phyloP scores from a whole-genome alignment of 352 stramenopile species.

The Phytophthora megakarya region DNA sequence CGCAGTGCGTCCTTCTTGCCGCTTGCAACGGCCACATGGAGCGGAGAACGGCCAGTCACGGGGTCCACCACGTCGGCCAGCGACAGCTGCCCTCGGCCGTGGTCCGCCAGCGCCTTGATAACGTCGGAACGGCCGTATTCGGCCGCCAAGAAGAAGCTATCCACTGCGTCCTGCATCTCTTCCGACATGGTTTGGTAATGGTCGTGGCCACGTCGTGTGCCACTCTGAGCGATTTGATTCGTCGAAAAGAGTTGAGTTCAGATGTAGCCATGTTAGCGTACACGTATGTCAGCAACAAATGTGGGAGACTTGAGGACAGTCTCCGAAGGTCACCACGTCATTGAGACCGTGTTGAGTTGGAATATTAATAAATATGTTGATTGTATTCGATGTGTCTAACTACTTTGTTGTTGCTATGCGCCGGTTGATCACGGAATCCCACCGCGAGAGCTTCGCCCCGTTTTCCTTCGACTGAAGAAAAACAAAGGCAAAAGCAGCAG shows the following conservation, averaged over 20 bases:
- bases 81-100: slow-evolving; percentile 56
- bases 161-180: slow-evolving; percentile 68
- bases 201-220: slow-evolving; percentile 23
- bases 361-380: slow-evolving; percentile 38
- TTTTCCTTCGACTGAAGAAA: slow-evolving; percentile 48
- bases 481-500: slow-evolving; percentile 33
- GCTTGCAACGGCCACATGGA: slow-evolving; percentile 76
- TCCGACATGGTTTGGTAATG: slow-evolving; percentile 26
- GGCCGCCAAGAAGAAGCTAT: slow-evolving; percentile 84
- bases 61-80: slow-evolving; percentile 64
- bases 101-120: slow-evolving; percentile 81
- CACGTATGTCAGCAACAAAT: slow-evolving; percentile 4
- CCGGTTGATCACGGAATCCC: slow-evolving; percentile 18
- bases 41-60: slow-evolving; percentile 62
- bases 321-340: not conserved
- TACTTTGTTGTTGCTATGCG: not conserved
- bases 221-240: slow-evolving; percentile 35
- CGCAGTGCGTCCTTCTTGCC: slow-evolving; percentile 81
- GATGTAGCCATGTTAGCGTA: slow-evolving; percentile 25
- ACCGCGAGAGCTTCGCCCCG: slow-evolving; percentile 47
- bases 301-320: too few species aligned
- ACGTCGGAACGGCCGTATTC: slow-evolving; percentile 85
- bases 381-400: slow-evolving; percentile 15
- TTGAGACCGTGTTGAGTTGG: not conserved
- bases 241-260: slow-evolving; percentile 28